Percentiles rank a stretch among this genome's conserved stretches.
Evolutionary conservation across 2,329 filamentous ascomycete genomes (phyloP).

Genomic region (Sporothrix dimorphospora): DNA sequence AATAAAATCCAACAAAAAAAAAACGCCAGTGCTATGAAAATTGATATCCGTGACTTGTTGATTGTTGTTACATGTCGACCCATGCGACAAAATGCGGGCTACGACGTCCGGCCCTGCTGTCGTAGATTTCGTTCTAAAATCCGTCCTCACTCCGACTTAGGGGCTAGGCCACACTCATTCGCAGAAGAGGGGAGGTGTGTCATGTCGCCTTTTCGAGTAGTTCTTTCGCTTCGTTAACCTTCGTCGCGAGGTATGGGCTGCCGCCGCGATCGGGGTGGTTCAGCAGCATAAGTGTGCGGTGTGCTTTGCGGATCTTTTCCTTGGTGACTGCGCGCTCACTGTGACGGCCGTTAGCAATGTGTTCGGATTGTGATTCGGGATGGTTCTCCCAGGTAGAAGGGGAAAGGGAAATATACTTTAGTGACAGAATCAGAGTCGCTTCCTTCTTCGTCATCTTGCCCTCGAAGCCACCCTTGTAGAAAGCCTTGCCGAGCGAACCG

Average conservation of each 20-base stretch:
- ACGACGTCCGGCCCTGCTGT: neutral
- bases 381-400: neutral
- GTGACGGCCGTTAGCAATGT: conserved; percentile 16
- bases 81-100: neutral
- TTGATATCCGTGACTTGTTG: conserved; percentile 12
- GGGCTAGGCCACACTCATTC: neutral
- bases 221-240: conserved; percentile 98
- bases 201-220: conserved; percentile 73
- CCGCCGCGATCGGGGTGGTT: conserved; percentile 98
- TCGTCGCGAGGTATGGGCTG: conserved; percentile 93
- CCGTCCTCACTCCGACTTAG: neutral
- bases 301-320: conserved; percentile 93
- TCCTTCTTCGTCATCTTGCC: conserved; percentile 90
- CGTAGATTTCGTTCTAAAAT: neutral
- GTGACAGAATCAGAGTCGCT: conserved; percentile 85
- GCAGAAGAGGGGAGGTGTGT: neutral
- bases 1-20: conserved; percentile 12
- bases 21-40: conserved; percentile 26
- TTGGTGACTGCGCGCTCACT: conserved; percentile 88
- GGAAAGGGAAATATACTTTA: conserved; percentile 64
- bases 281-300: conserved; percentile 92
- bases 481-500: conserved; percentile 83
- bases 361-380: neutral
- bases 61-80: conserved; percentile 30
- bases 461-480: conserved; percentile 99